Conservation (phyloP, 2,329 filamentous ascomycete genomes). For the Alternaria consortialis region DNA sequence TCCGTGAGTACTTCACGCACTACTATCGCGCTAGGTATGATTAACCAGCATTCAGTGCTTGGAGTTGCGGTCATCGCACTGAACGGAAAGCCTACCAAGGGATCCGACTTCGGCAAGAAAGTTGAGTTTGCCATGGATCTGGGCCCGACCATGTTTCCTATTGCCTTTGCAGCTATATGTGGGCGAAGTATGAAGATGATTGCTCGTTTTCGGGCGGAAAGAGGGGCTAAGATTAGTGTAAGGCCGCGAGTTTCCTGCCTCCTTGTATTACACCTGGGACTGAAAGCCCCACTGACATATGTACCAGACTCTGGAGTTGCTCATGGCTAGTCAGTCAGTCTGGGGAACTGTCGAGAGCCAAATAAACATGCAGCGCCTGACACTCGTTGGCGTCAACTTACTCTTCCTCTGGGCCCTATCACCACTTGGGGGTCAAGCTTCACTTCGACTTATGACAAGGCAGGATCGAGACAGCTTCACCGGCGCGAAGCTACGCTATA, state of each 20-base stretch:
- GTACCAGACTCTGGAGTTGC: conserved; percentile 42
- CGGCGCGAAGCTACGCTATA: conserved; percentile 34
- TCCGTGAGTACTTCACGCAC: conserved; percentile 32
- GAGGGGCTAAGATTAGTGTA: conserved; percentile 43
- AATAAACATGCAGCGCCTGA: conserved; percentile 40
- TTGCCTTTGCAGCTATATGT: conserved; percentile 48
- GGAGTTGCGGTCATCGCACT: conserved; percentile 33
- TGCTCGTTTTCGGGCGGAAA: conserved; percentile 46
- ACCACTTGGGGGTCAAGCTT: conserved; percentile 50
- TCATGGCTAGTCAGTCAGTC: conserved; percentile 51
- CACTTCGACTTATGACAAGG: conserved; percentile 41
- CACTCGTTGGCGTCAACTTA: conserved; percentile 43
- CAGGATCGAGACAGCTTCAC: conserved; percentile 1
- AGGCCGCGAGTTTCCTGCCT: conserved; percentile 7
- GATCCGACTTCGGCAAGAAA: conserved; percentile 36
- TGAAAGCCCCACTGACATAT: conserved; percentile 14
- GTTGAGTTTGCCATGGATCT: conserved; percentile 39
- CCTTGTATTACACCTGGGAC: background rate
- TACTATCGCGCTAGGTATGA: background rate
- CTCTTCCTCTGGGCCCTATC: conserved; percentile 50
- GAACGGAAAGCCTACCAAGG: conserved; percentile 36
- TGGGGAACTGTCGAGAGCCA: conserved; percentile 50
- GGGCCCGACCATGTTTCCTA: conserved; percentile 50
- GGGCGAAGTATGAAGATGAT: conserved; percentile 50
- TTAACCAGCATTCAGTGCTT: conserved; percentile 29